Evolutionary conservation across 2,329 filamentous ascomycete genomes (phyloP).

Genomic region (Lachnellula hyalina): DNA sequence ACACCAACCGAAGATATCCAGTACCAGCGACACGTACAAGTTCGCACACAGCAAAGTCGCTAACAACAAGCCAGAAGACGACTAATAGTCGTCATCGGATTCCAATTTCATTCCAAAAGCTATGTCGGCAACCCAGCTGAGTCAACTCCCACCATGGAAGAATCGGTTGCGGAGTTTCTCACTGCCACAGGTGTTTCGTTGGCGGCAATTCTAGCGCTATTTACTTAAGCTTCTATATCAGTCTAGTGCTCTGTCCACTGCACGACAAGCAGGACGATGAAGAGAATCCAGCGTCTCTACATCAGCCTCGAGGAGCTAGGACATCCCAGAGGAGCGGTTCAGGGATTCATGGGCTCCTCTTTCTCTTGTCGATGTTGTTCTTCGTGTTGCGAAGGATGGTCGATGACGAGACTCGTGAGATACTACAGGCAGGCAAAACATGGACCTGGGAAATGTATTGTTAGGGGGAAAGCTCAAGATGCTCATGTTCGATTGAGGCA

Average conservation of each 20-base stretch:
- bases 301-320: conserved; percentile 12
- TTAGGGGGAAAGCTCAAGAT: too few species aligned
- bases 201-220: conserved; percentile 3
- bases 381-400: background rate
- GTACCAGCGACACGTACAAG: conserved; percentile 9
- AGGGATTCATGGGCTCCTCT: conserved; percentile 2
- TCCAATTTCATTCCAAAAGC: conserved; percentile 9
- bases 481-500: too few species aligned
- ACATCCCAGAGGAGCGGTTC: conserved; percentile 4
- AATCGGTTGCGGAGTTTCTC: conserved; percentile 8
- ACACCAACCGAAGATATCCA: conserved; percentile 7
- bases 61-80: conserved; percentile 8
- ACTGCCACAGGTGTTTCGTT: conserved; percentile 6
- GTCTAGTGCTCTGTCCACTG: background rate
- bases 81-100: conserved; percentile 9
- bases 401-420: conserved; percentile 6
- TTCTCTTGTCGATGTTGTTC: conserved; percentile 1
- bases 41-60: conserved; percentile 12
- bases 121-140: conserved; percentile 7
- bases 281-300: conserved; percentile 11
- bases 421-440: too few species aligned
- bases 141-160: conserved; percentile 7
- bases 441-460: too few species aligned
- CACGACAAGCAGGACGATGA: conserved; percentile 9
- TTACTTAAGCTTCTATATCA: conserved; percentile 3